Evolutionary conservation across 2,329 filamentous ascomycete genomes (phyloP).

Genomic region (Coccinonectria pachysandricola): DNA sequence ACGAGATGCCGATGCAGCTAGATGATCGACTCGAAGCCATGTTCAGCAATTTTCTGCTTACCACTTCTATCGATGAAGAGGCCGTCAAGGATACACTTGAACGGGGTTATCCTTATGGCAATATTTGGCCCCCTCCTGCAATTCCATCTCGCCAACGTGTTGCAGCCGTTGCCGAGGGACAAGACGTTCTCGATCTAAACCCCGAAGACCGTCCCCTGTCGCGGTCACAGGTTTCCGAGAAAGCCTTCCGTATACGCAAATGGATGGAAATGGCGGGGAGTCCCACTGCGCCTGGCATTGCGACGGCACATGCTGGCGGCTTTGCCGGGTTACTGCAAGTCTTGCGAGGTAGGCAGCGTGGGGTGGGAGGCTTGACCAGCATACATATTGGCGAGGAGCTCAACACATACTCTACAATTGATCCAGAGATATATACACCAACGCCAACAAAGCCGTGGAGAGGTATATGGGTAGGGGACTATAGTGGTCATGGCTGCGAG

Average conservation of each 20-base stretch:
- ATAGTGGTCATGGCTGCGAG: slow-evolving; percentile 78
- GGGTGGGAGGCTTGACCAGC: slow-evolving; percentile 19
- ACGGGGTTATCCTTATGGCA: slow-evolving; percentile 32
- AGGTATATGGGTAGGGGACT: slow-evolving; percentile 89
- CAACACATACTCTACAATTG: slow-evolving; percentile 60
- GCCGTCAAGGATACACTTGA: slow-evolving; percentile 21
- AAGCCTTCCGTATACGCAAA: slow-evolving; percentile 62
- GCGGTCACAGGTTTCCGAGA: slow-evolving; percentile 53
- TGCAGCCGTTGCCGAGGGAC: slow-evolving; percentile 18
- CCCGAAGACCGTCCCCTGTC: slow-evolving; percentile 32
- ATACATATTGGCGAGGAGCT: slow-evolving; percentile 44
- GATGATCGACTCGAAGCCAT: slow-evolving; percentile 38
- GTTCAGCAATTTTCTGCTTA: slow-evolving; percentile 59
- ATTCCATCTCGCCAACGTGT: slow-evolving; percentile 55
- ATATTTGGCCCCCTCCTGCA: slow-evolving; percentile 66
- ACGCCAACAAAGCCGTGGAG: slow-evolving; percentile 72
- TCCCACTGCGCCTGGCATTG: slow-evolving; percentile 14
- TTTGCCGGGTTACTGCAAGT: slow-evolving; percentile 9
- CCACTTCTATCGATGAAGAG: slow-evolving; percentile 36
- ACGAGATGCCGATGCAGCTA: slow-evolving; percentile 43
- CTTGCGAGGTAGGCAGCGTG: slow-evolving; percentile 7
- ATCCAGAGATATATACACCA: slow-evolving; percentile 66
- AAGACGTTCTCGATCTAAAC: slow-evolving; percentile 15
- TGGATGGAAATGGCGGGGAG: slow-evolving; percentile 58
- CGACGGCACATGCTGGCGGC: slow-evolving; percentile 10